A percentile compares a stretch with the other conserved stretches of the same genome.
Conservation (phyloP, 2,329 filamentous ascomycete genomes). For the Ilyonectria mors-panacis region DNA sequence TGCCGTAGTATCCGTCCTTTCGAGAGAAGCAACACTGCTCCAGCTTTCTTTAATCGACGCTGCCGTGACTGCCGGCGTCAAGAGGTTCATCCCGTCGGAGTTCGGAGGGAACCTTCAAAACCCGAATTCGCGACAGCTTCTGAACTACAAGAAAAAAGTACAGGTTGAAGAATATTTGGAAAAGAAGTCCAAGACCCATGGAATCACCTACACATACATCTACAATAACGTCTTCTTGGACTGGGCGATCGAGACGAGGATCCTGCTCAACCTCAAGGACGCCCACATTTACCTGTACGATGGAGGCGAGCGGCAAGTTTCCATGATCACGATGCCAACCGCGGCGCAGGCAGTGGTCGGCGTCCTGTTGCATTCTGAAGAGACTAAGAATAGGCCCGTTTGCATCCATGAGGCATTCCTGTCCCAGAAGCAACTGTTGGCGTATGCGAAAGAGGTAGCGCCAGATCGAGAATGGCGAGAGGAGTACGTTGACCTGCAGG, state of each 20-base stretch:
- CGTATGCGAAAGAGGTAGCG: not conserved
- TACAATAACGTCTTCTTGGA: not conserved
- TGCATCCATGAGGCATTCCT: not conserved
- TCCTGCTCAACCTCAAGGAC: not conserved
- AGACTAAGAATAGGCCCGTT: not conserved
- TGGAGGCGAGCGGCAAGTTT: not conserved
- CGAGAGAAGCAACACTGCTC: not conserved
- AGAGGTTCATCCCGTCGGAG: conserved; percentile 6
- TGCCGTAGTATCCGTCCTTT: not conserved
- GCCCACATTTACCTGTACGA: not conserved
- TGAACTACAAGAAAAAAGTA: not conserved
- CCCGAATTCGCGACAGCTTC: not conserved
- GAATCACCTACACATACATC: not conserved
- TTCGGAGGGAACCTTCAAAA: not conserved
- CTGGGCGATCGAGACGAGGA: not conserved
- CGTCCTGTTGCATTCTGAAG: not conserved
- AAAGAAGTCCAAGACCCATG: not conserved
- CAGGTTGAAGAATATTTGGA: not conserved
- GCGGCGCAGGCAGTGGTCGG: not conserved
- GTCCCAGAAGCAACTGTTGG: not conserved
- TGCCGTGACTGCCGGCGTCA: not conserved
- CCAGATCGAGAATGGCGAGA: not conserved
- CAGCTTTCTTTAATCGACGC: conserved; percentile 1
- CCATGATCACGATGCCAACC: not conserved
- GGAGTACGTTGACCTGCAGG: not conserved